These are phyloP conservation scores for Moesziomyces globuligerus DNA, from an alignment of 1,284 basidiomycete species.

Conservation along the genomic window DNA sequence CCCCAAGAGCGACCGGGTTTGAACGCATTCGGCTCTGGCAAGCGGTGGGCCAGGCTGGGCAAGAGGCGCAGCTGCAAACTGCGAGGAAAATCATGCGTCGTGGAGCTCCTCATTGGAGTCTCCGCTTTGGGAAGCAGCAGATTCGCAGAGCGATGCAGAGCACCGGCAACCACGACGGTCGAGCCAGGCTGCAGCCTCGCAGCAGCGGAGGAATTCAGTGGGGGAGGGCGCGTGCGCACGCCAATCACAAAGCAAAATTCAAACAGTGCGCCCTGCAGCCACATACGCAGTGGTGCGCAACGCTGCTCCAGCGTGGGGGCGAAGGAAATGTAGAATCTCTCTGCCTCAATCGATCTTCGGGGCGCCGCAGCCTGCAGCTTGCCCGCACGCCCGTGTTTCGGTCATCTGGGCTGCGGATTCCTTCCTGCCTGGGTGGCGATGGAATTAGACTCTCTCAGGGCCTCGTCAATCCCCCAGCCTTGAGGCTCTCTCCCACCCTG, in stretches of 20 bases:
- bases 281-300: no score
- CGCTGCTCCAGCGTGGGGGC: no score
- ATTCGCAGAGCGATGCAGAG: background rate
- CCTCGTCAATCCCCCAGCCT: no score
- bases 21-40: conserved; percentile 17
- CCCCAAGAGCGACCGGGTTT: background rate
- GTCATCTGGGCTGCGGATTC: no score
- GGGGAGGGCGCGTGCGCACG: background rate
- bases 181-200: background rate
- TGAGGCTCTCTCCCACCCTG: no score
- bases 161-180: conserved; percentile 17
- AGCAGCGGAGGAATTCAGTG: background rate
- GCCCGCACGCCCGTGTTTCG: conserved; percentile 1
- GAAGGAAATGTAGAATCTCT: conserved; percentile 3
- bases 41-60: no score
- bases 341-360: conserved; percentile 21
- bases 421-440: background rate
- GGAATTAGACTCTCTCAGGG: background rate
- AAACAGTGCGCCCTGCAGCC: no score
- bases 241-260: no score
- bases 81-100: no score
- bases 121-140: conserved; percentile 17
- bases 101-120: conserved; percentile 8
- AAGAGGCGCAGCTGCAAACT: no score
- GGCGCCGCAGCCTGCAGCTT: conserved; percentile 8